Base-by-base conservation (phyloP, 768 basidiomycete genomes). In the Pleurotus eryngii region DNA sequence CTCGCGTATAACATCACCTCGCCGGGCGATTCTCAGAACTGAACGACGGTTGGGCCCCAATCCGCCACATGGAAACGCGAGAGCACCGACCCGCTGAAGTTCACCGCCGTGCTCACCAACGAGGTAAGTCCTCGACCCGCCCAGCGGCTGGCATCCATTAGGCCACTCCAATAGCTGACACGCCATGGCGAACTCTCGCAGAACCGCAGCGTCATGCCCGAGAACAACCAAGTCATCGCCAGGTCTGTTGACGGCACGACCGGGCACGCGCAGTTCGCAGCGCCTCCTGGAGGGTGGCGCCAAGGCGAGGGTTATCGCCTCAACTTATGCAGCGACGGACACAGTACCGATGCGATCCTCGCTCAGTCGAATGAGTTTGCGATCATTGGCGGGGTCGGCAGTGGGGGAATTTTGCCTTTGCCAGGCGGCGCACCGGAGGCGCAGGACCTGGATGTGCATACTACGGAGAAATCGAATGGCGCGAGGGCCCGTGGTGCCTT, bases 341-440 rank as follows among this genome's bases (percentile, higher is more conserved):
- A 77, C n/a, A 51, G 82, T 54, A 71, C 80, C 20, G 65, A 69
- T 67, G 70, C 72, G 51, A 84, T 94, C 61, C 78, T 83, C 55
- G 90, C 91, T 37, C 90, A 95, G 71, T 92, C 90, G 15, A 51
- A 56, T 20, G 66, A 82, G 54, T 95, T 93, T 70, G 71, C 63
- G 43, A 78, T 81, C 30, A 11, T 11, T 4, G 11, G 30, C 8
- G 30, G 30, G 4, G 30, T 35, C 30, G 30, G 30, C 1, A 35
- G 30, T 4, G 30, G 4, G 30, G 30, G 30, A 35, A 4, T 35
- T 3, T 9, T 3, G 11, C 11, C 30, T 35, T 9, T 35, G 30
- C 24, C 24, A 26, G 11, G 11, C 9, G 30, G 30, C 11, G 30
- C 30, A 11, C 30, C 30, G 7, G 3, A 35, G 30, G 11, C 30